phyloP scores from a whole-genome alignment of 352 stramenopile genomes.

The Phytophthora pseudosyringae region DNA sequence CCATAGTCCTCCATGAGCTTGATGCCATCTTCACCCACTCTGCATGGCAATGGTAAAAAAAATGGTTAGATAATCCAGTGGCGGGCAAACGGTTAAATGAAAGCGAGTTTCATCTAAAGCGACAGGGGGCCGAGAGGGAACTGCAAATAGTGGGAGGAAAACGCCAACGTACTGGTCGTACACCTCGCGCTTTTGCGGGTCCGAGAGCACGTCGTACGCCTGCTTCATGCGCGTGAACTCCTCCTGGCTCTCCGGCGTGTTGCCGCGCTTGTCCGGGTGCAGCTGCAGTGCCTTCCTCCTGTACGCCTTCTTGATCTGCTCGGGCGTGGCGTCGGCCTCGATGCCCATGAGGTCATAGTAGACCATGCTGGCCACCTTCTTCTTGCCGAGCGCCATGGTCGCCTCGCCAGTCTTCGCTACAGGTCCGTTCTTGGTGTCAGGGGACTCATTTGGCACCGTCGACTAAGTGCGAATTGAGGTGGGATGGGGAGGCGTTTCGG shows the following conservation, averaged over 20 bases:
- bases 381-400: conserved; percentile 44
- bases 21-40: conserved; percentile 88
- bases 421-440: conserved; percentile 20
- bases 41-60: conserved; percentile 21
- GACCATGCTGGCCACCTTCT: conserved; percentile 73
- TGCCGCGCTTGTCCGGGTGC: conserved; percentile 91
- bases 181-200: conserved; percentile 86
- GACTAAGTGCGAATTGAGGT: conserved; percentile 31
- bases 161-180: conserved; percentile 68
- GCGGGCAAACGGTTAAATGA: not conserved
- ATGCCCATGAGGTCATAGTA: conserved; percentile 90
- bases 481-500: conserved; percentile 27
- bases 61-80: not conserved
- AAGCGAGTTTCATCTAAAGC: conserved; percentile 5
- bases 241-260: conserved; percentile 83
- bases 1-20: conserved; percentile 90
- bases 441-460: conserved; percentile 21
- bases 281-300: conserved; percentile 91
- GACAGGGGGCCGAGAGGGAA: not conserved
- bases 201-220: conserved; percentile 93
- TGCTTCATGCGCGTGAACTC: conserved; percentile 93
- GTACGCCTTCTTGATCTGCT: conserved; percentile 94
- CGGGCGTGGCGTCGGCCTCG: conserved; percentile 67
- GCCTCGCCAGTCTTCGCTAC: not conserved
- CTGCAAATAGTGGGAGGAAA: not conserved